These are phyloP conservation scores for Vitis hybrid DNA, from an alignment of 177 flowering plant species.

Conservation along the genomic window DNA sequence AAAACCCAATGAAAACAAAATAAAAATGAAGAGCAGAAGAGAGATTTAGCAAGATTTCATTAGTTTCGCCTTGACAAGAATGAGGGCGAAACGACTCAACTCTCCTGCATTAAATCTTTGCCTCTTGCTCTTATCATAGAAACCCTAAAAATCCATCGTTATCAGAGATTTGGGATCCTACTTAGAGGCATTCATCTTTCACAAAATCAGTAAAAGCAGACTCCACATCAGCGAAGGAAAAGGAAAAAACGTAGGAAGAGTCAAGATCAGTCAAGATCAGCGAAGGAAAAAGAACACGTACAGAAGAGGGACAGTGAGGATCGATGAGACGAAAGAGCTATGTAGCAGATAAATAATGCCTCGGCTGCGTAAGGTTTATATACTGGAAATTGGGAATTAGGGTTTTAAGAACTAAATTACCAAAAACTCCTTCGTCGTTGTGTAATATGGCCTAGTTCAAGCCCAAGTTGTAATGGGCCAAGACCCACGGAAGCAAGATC, in stretches of 20 bases:
- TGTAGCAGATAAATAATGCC: not conserved
- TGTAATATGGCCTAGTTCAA: not conserved
- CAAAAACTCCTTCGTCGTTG: not conserved
- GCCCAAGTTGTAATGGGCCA: too few relatives aligned
- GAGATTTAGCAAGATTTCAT: conserved; percentile 34
- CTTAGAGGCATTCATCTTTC: conserved; percentile 9
- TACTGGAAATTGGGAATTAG: conserved; percentile 3
- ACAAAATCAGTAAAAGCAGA: not conserved
- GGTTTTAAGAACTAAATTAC: conserved; percentile 1
- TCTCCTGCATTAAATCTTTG: conserved; percentile 26
- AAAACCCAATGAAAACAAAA: not conserved
- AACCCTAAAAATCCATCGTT: not conserved
- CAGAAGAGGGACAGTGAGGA: not conserved
- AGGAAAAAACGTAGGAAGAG: not conserved
- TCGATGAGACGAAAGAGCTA: not conserved
- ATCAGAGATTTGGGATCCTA: conserved; percentile 13
- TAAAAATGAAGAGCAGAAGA: not conserved
- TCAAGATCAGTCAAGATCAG: not conserved
- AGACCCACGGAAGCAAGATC: too few relatives aligned
- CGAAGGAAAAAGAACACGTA: not conserved
- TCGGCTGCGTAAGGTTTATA: not conserved
- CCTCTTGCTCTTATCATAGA: not conserved
- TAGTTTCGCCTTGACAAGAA: conserved; percentile 34
- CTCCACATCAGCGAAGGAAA: too few relatives aligned
- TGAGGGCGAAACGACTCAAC: conserved; percentile 55